These are phyloP conservation scores for Rhodotorula sphaerocarpa DNA, from an alignment of 768 basidiomycete species.

Conservation along the genomic window DNA sequence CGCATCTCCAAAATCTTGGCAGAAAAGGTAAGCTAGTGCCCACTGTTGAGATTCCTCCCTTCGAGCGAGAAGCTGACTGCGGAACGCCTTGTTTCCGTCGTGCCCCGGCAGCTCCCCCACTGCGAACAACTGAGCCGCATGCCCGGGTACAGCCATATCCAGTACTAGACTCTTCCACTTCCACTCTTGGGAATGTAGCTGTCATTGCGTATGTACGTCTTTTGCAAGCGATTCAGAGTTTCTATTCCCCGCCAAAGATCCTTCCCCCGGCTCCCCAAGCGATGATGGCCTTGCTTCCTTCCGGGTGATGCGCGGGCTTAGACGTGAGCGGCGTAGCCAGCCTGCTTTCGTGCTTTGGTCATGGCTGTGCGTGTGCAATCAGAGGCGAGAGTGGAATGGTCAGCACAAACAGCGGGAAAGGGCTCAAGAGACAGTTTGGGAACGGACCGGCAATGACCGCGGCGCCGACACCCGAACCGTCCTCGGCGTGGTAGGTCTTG, in stretches of 20 bases:
- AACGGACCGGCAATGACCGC: conserved; percentile 74
- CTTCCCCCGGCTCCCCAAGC: no score
- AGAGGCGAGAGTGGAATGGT: conserved; percentile 5
- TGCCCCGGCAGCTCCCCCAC: conserved; percentile 56
- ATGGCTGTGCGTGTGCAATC: conserved; percentile 55
- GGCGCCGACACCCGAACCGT: conserved; percentile 88
- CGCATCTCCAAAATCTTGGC: conserved; percentile 59
- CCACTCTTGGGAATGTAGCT: no score
- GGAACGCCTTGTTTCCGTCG: conserved; percentile 43
- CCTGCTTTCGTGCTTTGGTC: conserved; percentile 72
- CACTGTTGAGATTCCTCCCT: background rate
- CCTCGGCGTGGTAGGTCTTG: conserved; percentile 73
- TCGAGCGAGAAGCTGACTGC: background rate
- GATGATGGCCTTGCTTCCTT: no score
- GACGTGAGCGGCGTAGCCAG: conserved; percentile 47
- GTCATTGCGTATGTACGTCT: background rate
- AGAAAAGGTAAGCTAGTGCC: background rate
- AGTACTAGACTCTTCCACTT: background rate
- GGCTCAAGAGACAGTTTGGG: no score
- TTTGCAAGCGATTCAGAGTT: background rate
- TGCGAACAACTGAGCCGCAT: conserved; percentile 64
- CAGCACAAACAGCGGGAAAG: background rate
- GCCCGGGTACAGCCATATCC: background rate
- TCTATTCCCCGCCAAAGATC: background rate
- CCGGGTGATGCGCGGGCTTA: conserved; percentile 23